Conservation (phyloP, 1,139 yeast genomes). For the Spathaspora sp. region DNA sequence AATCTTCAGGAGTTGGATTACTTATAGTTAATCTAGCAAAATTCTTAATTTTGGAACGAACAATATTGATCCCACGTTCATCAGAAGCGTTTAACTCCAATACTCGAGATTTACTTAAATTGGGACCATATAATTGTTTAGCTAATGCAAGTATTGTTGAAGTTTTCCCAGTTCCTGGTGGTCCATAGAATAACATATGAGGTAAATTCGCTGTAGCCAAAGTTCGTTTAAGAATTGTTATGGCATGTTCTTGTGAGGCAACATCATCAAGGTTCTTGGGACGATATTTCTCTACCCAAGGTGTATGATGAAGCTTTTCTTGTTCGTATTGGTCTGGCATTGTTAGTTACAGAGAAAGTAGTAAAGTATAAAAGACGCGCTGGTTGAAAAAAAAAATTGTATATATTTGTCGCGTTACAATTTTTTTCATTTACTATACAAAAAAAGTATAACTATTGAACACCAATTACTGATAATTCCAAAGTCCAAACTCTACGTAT, state of each 20-base stretch:
- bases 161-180: constrained; percentile 97
- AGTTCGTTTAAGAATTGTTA: constrained; percentile 78
- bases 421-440: background rate
- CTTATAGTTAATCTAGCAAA: constrained; percentile 89
- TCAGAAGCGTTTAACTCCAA: constrained; percentile 94
- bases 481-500: constrained; percentile 84
- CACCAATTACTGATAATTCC: constrained; percentile 65
- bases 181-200: constrained; percentile 95
- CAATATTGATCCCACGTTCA: constrained; percentile 93
- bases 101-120: constrained; percentile 69
- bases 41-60: constrained; percentile 86
- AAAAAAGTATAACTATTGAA: constrained; percentile 35
- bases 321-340: constrained; percentile 24
- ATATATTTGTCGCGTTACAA: background rate
- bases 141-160: constrained; percentile 90
- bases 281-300: constrained; percentile 82
- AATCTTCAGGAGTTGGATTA: constrained; percentile 68
- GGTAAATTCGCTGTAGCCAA: constrained; percentile 82
- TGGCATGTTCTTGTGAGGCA: constrained; percentile 89
- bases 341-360: background rate
- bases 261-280: constrained; percentile 85
- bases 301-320: constrained; percentile 53
- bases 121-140: constrained; percentile 75
- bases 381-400: background rate
- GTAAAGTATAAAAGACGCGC: constrained; percentile 1